Percentiles rank a stretch among this genome's conserved stretches.
These are phyloP conservation scores for Podospora australis DNA, from an alignment of 495 filamentous ascomycete species.

Conservation along the genomic window DNA sequence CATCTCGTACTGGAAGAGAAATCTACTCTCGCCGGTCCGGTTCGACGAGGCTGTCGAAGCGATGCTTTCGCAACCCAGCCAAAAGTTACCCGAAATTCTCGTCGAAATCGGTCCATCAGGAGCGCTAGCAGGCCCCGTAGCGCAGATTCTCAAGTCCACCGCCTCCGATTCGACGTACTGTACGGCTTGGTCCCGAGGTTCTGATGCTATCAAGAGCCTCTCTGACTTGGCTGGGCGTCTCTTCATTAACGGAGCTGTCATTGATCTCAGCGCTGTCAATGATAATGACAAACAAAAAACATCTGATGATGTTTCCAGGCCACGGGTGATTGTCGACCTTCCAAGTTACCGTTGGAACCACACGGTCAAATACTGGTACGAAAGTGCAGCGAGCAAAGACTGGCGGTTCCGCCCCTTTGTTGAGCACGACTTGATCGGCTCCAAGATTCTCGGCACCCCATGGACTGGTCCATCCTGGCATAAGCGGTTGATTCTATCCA, in stretches of 20 bases:
- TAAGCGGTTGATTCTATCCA: conserved; percentile 30
- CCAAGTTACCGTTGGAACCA: conserved; percentile 28
- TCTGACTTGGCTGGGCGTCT: conserved; percentile 30
- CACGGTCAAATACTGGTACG: conserved; percentile 19
- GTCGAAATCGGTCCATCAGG: conserved; percentile 50
- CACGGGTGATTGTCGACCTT: conserved; percentile 23
- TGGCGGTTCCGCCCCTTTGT: conserved; percentile 8
- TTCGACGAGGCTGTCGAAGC: conserved; percentile 31
- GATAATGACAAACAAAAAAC: too few relatives aligned
- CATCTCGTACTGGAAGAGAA: conserved; percentile 24
- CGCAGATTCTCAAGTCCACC: conserved; percentile 26
- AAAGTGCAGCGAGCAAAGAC: conserved; percentile 13
- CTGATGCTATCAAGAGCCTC: conserved; percentile 16
- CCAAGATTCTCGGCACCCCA: conserved; percentile 3
- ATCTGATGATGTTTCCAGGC: too few relatives aligned
- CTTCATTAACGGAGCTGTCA: conserved; percentile 10
- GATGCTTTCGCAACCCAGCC: conserved; percentile 5
- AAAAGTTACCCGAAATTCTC: conserved; percentile 27
- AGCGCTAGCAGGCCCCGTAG: conserved; percentile 40
- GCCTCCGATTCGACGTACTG: conserved; percentile 17
- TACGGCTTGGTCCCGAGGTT: conserved; percentile 21
- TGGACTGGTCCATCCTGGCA: conserved; percentile 33
- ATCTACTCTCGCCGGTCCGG: conserved; percentile 27
- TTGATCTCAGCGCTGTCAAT: conserved; percentile 8
- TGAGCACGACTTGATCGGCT: conserved; percentile 15